These are phyloP conservation scores for Evernia prunastri DNA, from an alignment of 495 filamentous ascomycete species.

Conservation along the genomic window DNA sequence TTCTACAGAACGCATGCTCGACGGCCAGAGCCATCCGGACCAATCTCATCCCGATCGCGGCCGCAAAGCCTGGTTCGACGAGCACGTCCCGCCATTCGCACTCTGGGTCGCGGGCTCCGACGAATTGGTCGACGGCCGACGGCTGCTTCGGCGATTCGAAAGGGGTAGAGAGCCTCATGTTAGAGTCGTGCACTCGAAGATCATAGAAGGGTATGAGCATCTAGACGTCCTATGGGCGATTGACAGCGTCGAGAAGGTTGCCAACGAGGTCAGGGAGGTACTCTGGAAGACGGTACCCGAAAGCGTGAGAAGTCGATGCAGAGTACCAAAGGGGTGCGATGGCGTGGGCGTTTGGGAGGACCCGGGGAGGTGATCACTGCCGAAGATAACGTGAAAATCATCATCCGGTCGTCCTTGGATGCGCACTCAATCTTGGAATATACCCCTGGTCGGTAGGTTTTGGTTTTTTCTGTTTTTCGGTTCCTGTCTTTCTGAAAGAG, in stretches of 20 bases:
- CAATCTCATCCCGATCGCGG: slow-evolving; percentile 6
- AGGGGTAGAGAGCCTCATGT: slow-evolving; percentile 78
- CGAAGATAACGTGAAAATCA: background rate
- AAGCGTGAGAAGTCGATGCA: background rate
- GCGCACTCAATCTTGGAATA: background rate
- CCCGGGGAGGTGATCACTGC: background rate
- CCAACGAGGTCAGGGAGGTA: slow-evolving; percentile 71
- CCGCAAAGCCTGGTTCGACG: slow-evolving; percentile 71
- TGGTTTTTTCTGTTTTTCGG: no score
- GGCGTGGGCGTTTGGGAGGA: slow-evolving; percentile 1
- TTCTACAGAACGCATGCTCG: slow-evolving; percentile 9
- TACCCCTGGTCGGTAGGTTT: background rate
- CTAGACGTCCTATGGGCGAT: slow-evolving; percentile 96
- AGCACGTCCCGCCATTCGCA: slow-evolving; percentile 73
- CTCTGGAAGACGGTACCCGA: slow-evolving; percentile 67
- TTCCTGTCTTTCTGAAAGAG: background rate
- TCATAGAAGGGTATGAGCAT: slow-evolving; percentile 90
- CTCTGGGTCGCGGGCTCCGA: slow-evolving; percentile 84
- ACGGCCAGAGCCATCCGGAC: background rate
- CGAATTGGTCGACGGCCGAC: slow-evolving; percentile 72
- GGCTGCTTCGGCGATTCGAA: slow-evolving; percentile 66
- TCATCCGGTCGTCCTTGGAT: background rate
- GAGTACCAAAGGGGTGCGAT: background rate
- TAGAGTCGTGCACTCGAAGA: slow-evolving; percentile 67
- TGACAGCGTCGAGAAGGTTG: slow-evolving; percentile 78